Conservation (phyloP, 1,139 yeast species). For the Pneumocystis sp. region DNA sequence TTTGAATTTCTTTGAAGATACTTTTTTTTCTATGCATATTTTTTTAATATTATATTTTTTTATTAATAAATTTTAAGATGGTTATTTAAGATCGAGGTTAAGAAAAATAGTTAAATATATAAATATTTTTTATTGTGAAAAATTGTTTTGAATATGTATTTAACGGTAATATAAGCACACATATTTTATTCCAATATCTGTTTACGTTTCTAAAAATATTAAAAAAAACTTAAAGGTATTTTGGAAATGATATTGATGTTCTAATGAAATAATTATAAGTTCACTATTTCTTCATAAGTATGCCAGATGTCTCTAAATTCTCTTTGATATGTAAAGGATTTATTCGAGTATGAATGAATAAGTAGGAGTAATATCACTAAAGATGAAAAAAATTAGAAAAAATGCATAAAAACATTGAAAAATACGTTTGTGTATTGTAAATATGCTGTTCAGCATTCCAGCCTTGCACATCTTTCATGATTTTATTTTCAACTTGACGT, state of each 20-base stretch:
- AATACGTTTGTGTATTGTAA: conserved; percentile 31
- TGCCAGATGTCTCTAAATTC: too few species aligned
- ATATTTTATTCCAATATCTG: background rate
- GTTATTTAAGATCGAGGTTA: background rate
- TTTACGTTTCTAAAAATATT: background rate
- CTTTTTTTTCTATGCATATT: background rate
- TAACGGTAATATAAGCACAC: too few species aligned
- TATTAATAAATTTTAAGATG: background rate
- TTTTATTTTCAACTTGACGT: conserved; percentile 51
- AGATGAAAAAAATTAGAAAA: background rate
- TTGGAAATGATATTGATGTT: background rate
- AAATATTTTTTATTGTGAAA: too few species aligned
- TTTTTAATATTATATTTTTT: background rate
- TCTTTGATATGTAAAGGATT: background rate
- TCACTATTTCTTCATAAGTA: too few species aligned
- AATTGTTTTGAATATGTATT: too few species aligned
- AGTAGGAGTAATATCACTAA: background rate
- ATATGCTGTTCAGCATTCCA: conserved; percentile 39
- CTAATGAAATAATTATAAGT: too few species aligned
- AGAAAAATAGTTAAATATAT: too few species aligned
- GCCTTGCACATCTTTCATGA: conserved; percentile 44
- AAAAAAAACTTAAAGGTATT: background rate
- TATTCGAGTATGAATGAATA: background rate
- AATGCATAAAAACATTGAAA: background rate
- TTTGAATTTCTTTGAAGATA: background rate